Evolutionary conservation across 495 filamentous ascomycete genomes (phyloP), one percentile per base, ranked within the genome.

Genomic region (Daldinia concentrica): DNA sequence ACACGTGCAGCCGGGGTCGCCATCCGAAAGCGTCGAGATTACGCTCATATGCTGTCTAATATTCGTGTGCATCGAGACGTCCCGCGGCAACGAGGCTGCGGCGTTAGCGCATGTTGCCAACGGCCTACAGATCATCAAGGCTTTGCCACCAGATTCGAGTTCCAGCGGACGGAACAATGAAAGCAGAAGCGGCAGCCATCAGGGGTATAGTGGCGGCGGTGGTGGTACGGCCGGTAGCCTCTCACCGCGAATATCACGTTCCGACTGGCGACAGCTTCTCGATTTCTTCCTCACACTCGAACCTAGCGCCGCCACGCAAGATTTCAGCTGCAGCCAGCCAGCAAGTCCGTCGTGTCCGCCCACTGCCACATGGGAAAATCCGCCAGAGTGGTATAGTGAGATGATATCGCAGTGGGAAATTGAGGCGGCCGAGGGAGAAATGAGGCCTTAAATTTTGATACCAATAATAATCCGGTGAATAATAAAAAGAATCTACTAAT

Each of bases 21-120:
- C 60, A 24, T 39, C 71, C 12, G 72, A 76, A 1, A 79, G 77
- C 71, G 71, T 79, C 26, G 69, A 76, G 34, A 62, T 78, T 2
- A 81, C 78, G 12, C 76, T 82, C 4, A 64, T 79, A 41, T 82
- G 80, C 71, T 82, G 80, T 41, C 70, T 82, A 3, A 66, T 76
- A 8, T 82, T 81, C 64, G 78, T 82, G 54, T 81, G 72, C 39
- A 76, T 82, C 56, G 80, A 82, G 64, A 79, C 77, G 11, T 68
- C 80, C 19, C 73, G 79, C 0, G 66, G 71, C 2, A 79, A 78
- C 76, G 74, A 79, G 60, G 64, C 45, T 1, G 75, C 66, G 12
- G 78, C 78, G 8, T 64, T 81, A 0, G 73, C 69, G 2, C 80
- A 82, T 58, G 71, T 82, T n/a, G 65, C 68, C 22, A 82, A 82